phyloP scores from a whole-genome alignment of 768 basidiomycete species.

The Trametes elegans region DNA sequence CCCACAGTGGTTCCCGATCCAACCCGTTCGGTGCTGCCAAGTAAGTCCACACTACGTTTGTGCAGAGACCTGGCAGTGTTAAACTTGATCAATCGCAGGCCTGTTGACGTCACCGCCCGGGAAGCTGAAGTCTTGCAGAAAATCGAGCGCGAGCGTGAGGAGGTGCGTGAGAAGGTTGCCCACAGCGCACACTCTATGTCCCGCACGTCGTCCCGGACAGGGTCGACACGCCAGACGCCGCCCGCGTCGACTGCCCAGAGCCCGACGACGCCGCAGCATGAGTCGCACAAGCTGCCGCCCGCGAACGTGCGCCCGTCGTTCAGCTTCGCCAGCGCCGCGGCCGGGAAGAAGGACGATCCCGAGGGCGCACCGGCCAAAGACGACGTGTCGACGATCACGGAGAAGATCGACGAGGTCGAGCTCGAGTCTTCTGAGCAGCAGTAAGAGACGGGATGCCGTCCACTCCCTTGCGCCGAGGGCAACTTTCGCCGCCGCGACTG shows the following conservation, averaged over 20 bases:
- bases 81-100: conserved; percentile 53
- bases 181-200: conserved; percentile 39
- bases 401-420: conserved; percentile 38
- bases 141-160: conserved; percentile 61
- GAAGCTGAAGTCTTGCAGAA: conserved; percentile 77
- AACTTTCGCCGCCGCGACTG: conserved; percentile 2
- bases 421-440: conserved; percentile 16
- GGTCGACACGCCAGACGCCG: conserved; percentile 29
- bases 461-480: not conserved
- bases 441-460: too few relatives aligned
- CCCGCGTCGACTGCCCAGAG: conserved; percentile 32
- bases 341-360: conserved; percentile 43
- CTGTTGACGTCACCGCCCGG: conserved; percentile 76
- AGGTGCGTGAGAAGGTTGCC: conserved; percentile 34
- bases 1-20: conserved; percentile 44
- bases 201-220: conserved; percentile 39
- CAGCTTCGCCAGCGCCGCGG: conserved; percentile 81
- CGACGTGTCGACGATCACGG: conserved; percentile 25
- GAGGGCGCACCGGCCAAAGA: conserved; percentile 20
- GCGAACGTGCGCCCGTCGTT: conserved; percentile 67
- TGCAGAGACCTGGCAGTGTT: too few relatives aligned
- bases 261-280: conserved; percentile 27
- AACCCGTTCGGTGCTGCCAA: conserved; percentile 89
- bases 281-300: conserved; percentile 23
- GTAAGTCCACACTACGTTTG: too few relatives aligned